Percentiles rank a stretch among this genome's conserved stretches.
These are phyloP conservation scores for Hydnum rufescens DNA, from an alignment of 768 basidiomycete species.

Conservation along the genomic window DNA sequence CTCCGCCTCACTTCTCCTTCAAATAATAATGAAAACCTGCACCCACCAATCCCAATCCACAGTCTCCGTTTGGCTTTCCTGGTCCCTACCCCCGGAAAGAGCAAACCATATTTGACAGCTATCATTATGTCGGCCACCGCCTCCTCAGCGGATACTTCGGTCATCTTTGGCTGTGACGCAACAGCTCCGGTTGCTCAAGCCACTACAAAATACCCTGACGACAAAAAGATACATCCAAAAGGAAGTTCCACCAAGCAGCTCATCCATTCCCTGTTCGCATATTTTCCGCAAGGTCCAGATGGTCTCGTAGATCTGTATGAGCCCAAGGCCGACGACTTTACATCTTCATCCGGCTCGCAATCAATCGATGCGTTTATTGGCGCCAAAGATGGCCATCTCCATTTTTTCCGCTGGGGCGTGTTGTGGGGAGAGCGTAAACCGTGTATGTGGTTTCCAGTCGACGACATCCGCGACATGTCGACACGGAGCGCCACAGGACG, in stretches of 20 bases:
- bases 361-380: slow-evolving; percentile 50
- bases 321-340: slow-evolving; percentile 21
- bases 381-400: slow-evolving; percentile 51
- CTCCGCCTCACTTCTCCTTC: slow-evolving; percentile 33
- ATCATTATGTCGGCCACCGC: slow-evolving; percentile 39
- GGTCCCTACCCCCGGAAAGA: slow-evolving; percentile 53
- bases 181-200: slow-evolving; percentile 24
- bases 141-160: slow-evolving; percentile 23
- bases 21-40: slow-evolving; percentile 23
- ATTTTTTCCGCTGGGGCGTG: slow-evolving; percentile 49
- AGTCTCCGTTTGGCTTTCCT: slow-evolving; percentile 42
- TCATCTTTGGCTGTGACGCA: slow-evolving; percentile 58
- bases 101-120: slow-evolving; percentile 52
- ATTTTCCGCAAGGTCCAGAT: slow-evolving; percentile 21
- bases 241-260: slow-evolving; percentile 31
- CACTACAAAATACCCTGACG: slow-evolving; percentile 22
- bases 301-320: slow-evolving; percentile 28
- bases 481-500: slow-evolving; percentile 44
- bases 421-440: slow-evolving; percentile 61
- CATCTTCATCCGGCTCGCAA: slow-evolving; percentile 27
- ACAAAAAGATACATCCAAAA: slow-evolving; percentile 20
- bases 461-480: slow-evolving; percentile 32
- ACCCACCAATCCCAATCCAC: slow-evolving; percentile 28
- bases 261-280: slow-evolving; percentile 33
- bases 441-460: slow-evolving; percentile 54